phyloP scores from a whole-genome alignment of 2,329 filamentous ascomycete species.

The Arthrobotrys musiformis region DNA sequence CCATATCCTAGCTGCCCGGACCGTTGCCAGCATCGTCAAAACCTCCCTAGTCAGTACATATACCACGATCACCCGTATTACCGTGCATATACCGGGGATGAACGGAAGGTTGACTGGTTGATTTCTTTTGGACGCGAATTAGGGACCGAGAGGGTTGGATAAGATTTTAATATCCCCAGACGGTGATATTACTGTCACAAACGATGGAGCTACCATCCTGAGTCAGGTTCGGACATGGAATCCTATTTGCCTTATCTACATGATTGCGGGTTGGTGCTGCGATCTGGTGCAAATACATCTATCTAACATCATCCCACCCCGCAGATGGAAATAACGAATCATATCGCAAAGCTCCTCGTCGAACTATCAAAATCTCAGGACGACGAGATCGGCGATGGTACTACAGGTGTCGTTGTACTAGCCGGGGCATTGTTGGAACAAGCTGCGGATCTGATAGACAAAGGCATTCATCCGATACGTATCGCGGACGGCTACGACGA shows the following conservation, averaged over 20 bases:
- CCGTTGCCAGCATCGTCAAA: conserved; percentile 96
- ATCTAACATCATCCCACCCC: conserved; percentile 8
- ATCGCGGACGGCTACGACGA: conserved; percentile 99
- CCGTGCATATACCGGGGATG: conserved; percentile 1
- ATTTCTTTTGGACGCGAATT: conserved; percentile 22
- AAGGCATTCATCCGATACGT: conserved; percentile 98
- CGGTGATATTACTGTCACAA: conserved; percentile 98
- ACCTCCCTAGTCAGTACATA: conserved; percentile 76
- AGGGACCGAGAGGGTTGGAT: conserved; percentile 92
- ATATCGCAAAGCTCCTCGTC: conserved; percentile 95
- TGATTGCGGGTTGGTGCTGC: neutral
- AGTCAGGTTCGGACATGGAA: conserved; percentile 68
- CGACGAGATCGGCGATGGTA: conserved; percentile 98
- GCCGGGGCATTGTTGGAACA: conserved; percentile 95
- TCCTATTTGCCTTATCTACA: neutral
- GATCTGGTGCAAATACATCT: neutral
- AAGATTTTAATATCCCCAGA: conserved; percentile 99
- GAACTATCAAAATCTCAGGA: conserved; percentile 98
- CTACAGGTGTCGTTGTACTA: conserved; percentile 95
- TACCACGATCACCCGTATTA: conserved; percentile 10
- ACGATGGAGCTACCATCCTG: conserved; percentile 97
- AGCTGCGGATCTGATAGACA: conserved; percentile 97
- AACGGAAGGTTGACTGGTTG: conserved; percentile 54
- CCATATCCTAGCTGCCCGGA: conserved; percentile 95
- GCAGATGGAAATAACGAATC: conserved; percentile 98